Evolutionary conservation across 2,329 filamentous ascomycete species (phyloP), one percentile per base, ranked within the genome.

Genomic region (Fusarium udum): DNA sequence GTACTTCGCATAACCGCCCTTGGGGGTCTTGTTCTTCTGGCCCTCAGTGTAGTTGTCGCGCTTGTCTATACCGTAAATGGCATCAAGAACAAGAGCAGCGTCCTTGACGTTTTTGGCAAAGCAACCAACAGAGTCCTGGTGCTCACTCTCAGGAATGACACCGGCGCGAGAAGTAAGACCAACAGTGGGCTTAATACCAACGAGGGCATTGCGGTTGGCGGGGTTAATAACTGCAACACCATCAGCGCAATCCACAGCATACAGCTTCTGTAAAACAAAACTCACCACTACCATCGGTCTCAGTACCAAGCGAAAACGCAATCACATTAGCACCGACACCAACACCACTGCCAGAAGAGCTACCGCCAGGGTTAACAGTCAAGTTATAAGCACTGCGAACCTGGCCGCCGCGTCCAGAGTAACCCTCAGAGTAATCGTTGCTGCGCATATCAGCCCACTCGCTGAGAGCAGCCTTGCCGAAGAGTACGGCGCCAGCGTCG

Each of bases 381-480:
- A 93, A 81, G 77, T 94, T 93, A 77, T 94, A 94, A 0, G 92
- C 85, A 74, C 86, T 91, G 52, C 90, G 84, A 53, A 85, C 85
- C 80, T 93, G 91, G 1, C 91, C 91, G 28, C 91, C 91, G 12
- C 91, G 85, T 8, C 83, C 87, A 45, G 88, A 91, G 77, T 90
- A 93, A 4, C 91, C 92, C 79, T 92, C 90, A 0, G 89, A 91
- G 78, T 92, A 92, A 75, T 89, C 87, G 74, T 86, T 91, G 71
- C 85, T 88, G 40, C 92, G 86, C 90, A 93, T 92, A 67, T 91
- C 89, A 0, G 92, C 92, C 92, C 92, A 95, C 79, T 95, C 92
- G 70, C 88, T 91, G 61, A 95, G 81, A 2, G 88, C 89, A 3
- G 92, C 89, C 79, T 95, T 92, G 43, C 92, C 92, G 58, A 95